These are phyloP conservation scores for Calonectria fujianensis DNA, from an alignment of 2,329 filamentous ascomycete species.

Conservation along the genomic window DNA sequence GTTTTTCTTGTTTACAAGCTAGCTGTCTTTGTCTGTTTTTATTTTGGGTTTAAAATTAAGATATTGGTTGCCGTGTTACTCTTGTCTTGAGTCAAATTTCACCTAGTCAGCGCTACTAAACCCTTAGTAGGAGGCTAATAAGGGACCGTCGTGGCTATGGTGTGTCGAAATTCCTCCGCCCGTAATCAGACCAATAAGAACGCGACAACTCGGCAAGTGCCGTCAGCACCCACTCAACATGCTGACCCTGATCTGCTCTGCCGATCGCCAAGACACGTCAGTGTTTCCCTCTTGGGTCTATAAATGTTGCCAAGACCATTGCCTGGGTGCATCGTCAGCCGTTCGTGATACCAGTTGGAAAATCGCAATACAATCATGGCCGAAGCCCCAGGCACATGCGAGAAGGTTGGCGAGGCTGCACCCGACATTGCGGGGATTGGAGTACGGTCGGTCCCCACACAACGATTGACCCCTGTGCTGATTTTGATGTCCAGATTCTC, in stretches of 20 bases:
- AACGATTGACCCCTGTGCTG: background rate
- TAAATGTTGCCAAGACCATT: background rate
- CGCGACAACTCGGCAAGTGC: background rate
- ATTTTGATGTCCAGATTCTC: background rate
- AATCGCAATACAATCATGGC: background rate
- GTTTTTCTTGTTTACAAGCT: background rate
- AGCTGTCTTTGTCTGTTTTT: background rate
- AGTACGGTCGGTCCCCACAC: background rate
- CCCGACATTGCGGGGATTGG: constrained; percentile 20
- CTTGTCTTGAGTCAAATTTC: background rate
- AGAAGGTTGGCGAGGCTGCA: background rate
- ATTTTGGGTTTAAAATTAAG: background rate
- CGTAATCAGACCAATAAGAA: background rate
- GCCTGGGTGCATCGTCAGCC: background rate
- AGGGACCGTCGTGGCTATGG: background rate
- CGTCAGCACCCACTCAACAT: background rate
- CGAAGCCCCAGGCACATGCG: background rate
- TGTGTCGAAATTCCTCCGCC: background rate
- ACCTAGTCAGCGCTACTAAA: background rate
- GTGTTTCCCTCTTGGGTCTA: constrained; percentile 2
- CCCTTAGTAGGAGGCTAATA: background rate
- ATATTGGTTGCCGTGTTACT: background rate
- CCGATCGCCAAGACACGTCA: constrained; percentile 10
- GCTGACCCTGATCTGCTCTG: background rate
- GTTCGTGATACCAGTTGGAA: too few relatives aligned